Evolutionary conservation across 2,329 filamentous ascomycete species (phyloP).

Genomic region (Penicillium griseofulvum): DNA sequence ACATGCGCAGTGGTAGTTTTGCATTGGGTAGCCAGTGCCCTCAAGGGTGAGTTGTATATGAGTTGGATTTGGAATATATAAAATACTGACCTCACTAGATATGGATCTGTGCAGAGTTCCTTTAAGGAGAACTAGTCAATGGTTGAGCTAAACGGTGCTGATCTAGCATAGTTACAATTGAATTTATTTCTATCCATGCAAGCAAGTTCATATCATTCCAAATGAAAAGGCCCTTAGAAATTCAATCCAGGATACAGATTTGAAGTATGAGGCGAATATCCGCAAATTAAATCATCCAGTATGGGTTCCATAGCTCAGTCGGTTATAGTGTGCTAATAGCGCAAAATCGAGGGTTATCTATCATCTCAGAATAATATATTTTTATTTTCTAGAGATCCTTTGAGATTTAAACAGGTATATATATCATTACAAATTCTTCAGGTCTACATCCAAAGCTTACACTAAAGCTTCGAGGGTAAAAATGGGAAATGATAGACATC

Average conservation of each 20-base stretch:
- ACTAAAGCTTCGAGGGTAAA: background rate
- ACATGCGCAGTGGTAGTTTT: constrained; percentile 57
- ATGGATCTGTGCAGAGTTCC: constrained; percentile 43
- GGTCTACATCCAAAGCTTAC: background rate
- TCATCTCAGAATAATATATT: too few relatives aligned
- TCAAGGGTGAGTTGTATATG: constrained; percentile 44
- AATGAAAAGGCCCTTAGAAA: too few relatives aligned
- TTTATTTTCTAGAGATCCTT: too few relatives aligned
- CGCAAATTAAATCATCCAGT: background rate
- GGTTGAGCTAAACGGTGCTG: background rate
- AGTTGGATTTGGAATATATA: background rate
- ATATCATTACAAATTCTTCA: too few relatives aligned
- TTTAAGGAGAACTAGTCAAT: constrained; percentile 20
- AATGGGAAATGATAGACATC: constrained; percentile 1
- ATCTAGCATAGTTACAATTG: background rate
- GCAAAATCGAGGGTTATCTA: constrained; percentile 14
- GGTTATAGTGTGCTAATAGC: constrained; percentile 18
- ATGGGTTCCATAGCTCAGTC: constrained; percentile 12
- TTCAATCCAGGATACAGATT: too few relatives aligned
- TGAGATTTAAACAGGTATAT: too few relatives aligned
- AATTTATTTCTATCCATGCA: background rate
- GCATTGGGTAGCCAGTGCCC: constrained; percentile 53
- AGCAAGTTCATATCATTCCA: background rate
- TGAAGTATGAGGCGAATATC: too few relatives aligned
- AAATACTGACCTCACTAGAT: constrained; percentile 21